These are phyloP conservation scores for Setaria italica DNA, from an alignment of 202 grass and related monocot species.

Conservation along the genomic window DNA sequence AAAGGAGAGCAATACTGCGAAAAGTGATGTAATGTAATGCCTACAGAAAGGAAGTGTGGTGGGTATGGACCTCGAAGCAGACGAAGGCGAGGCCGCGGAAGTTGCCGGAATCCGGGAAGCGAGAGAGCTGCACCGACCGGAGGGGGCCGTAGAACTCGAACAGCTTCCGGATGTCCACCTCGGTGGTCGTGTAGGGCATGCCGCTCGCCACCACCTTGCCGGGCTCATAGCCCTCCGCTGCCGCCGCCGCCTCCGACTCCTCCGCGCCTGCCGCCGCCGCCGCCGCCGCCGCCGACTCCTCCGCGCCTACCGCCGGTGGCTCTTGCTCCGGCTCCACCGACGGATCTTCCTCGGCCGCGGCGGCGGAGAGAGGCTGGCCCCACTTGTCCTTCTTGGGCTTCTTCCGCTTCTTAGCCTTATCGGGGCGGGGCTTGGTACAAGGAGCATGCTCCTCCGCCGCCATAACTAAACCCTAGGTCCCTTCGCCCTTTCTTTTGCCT, in stretches of 20 bases:
- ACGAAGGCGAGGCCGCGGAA: slow-evolving; percentile 88
- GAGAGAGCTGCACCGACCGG: slow-evolving; percentile 74
- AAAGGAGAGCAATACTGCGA: neutral
- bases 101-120: slow-evolving; percentile 83
- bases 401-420: slow-evolving; percentile 66
- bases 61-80: slow-evolving; percentile 65
- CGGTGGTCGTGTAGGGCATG: slow-evolving; percentile 78
- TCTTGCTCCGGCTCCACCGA: slow-evolving; percentile 39
- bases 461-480: slow-evolving; percentile 64
- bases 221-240: slow-evolving; percentile 52
- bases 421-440: slow-evolving; percentile 8
- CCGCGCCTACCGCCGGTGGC: neutral
- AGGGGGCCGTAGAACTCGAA: slow-evolving; percentile 71
- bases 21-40: neutral
- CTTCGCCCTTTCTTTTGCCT: neutral
- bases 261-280: neutral
- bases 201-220: slow-evolving; percentile 89
- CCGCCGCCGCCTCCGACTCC: neutral
- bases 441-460: slow-evolving; percentile 52
- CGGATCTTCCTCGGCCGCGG: slow-evolving; percentile 31
- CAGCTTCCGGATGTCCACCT: slow-evolving; percentile 69
- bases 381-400: slow-evolving; percentile 89
- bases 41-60: neutral
- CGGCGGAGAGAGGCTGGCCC: slow-evolving; percentile 66
- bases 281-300: neutral